Percentiles rank a stretch among this genome's conserved stretches.
Evolutionary conservation across 2,329 filamentous ascomycete genomes (phyloP).

Genomic region (Exophiala mesophila): DNA sequence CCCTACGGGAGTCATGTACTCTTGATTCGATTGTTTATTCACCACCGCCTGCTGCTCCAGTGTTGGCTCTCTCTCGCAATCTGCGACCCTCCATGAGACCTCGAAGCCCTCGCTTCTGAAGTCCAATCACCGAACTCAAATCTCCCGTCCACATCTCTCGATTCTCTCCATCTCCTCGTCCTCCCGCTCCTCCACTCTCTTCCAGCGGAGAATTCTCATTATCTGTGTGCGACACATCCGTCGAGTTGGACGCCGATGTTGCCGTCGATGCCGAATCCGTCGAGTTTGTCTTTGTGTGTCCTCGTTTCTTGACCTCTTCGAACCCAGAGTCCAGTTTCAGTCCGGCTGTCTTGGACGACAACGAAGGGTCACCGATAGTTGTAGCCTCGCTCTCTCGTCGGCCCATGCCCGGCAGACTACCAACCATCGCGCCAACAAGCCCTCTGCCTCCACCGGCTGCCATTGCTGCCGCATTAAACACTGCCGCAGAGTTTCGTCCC

Average conservation of each 20-base stretch:
- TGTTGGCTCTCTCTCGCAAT: slow-evolving; percentile 58
- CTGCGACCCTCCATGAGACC: slow-evolving; percentile 92
- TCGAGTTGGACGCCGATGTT: slow-evolving; percentile 24
- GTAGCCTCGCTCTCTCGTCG: slow-evolving; percentile 27
- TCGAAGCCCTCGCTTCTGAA: slow-evolving; percentile 88
- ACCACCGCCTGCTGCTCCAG: slow-evolving; percentile 12
- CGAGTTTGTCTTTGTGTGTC: slow-evolving; percentile 24
- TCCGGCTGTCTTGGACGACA: slow-evolving; percentile 9
- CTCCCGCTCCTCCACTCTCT: slow-evolving; percentile 10
- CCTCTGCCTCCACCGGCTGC: slow-evolving; percentile 87
- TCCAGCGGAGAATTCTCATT: slow-evolving; percentile 17
- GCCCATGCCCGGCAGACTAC: slow-evolving; percentile 40
- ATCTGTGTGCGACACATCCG: slow-evolving; percentile 24
- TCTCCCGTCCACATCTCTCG: slow-evolving; percentile 66
- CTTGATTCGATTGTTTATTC: too few species aligned
- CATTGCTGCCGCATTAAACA: slow-evolving; percentile 98
- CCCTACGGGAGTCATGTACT: too few species aligned
- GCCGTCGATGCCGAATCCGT: slow-evolving; percentile 24
- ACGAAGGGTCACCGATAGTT: slow-evolving; percentile 14
- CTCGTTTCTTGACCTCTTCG: slow-evolving; percentile 13
- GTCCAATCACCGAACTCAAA: slow-evolving; percentile 81
- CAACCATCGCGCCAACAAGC: slow-evolving; percentile 62
- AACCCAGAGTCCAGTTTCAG: slow-evolving; percentile 14
- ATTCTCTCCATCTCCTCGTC: slow-evolving; percentile 4
- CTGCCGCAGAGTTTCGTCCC: slow-evolving; percentile 87